Base-by-base conservation (phyloP, 768 basidiomycete species). In the Rhodotorula diobovata region DNA sequence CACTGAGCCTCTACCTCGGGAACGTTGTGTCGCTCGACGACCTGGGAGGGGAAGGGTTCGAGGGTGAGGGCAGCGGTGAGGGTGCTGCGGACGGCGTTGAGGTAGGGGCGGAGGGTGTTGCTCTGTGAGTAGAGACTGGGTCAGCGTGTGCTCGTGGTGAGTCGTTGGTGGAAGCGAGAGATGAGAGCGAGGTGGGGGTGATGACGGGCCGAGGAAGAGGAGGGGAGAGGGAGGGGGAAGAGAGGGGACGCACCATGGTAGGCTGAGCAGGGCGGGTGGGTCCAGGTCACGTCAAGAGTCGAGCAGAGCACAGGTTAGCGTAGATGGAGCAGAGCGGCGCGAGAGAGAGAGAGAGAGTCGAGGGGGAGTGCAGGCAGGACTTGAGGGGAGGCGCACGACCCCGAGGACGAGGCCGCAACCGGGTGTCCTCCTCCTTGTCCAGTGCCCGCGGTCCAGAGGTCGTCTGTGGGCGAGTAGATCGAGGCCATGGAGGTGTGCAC, bases 31-130 rank as follows among this genome's bases (percentile, higher is more conserved):
- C 78, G 77, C 80, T 75, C 74, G 18, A 63, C 61, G 48, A 92
- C 91, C 86, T 99, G 95, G 20, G 95, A 98, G 60, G 93, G 87
- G 84, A 99, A 99, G 85, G 94, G 92, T 84, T 99, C 93, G 72
- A 99, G 84, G 2, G 94, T 97, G 76, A 99, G 84, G 6, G 96
- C 94, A 41, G 96, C 95, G n/a, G 95, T 98, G 61, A 99, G 84
- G 34, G 96, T 96, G 12, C 92, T 92, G 74, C 96, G 85, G 66
- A 99, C 96, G 30, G 93, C 93, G 34, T 91, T 90, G 64, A 99
- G 89, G 82, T 99, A 98, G 7, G 95, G 94, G 79, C 95, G 86
- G 57, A 98, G 85, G 12, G 91, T 90, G 84, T 97, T 96, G 2
- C 95, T 95, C 95, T 98, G 76, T 3, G 34, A 28, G 30, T 39